These are phyloP conservation scores for Begonia fuchsioides DNA, from an alignment of 306 rosid species.

Conservation along the genomic window DNA sequence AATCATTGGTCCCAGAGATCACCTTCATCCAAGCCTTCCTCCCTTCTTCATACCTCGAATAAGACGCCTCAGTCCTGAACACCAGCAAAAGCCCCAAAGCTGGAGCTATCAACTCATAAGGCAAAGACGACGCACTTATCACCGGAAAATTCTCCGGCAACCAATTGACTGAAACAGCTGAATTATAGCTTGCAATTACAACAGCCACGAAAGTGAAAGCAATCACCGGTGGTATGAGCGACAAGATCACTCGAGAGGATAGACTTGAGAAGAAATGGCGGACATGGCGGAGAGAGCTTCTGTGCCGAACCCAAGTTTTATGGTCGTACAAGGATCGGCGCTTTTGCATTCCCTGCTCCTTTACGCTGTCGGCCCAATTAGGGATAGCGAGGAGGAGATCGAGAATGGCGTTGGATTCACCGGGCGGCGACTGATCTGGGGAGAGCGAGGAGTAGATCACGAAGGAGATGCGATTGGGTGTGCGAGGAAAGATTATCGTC, in stretches of 20 bases:
- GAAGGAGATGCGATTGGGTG: constrained; percentile 12
- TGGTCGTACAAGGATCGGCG: constrained; percentile 46
- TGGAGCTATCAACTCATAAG: constrained; percentile 82
- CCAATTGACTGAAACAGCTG: constrained; percentile 26
- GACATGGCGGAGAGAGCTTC: constrained; percentile 77
- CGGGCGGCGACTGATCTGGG: constrained; percentile 9
- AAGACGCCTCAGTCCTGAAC: constrained; percentile 82
- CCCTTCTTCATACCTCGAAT: constrained; percentile 69
- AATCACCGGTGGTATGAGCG: constrained; percentile 62
- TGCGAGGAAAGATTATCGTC: constrained; percentile 10
- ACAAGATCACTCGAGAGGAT: constrained; percentile 67
- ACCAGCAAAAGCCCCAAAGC: constrained; percentile 75
- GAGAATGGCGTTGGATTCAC: constrained; percentile 13
- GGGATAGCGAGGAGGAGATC: constrained; percentile 38
- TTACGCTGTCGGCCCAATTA: constrained; percentile 57
- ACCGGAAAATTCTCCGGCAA: constrained; percentile 46
- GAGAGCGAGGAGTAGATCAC: constrained; percentile 12
- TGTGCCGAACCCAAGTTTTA: constrained; percentile 48
- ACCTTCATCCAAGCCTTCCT: constrained; percentile 75
- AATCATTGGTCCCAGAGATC: constrained; percentile 47
- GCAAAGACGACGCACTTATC: constrained; percentile 48
- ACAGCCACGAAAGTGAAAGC: constrained; percentile 48
- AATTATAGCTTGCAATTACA: constrained; percentile 47
- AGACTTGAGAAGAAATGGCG: constrained; percentile 62
- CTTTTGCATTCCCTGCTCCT: constrained; percentile 61